A percentile compares a stretch with the other conserved stretches of the same genome.
phyloP scores from a whole-genome alignment of 306 rosid species.

The Corylus avellana region DNA sequence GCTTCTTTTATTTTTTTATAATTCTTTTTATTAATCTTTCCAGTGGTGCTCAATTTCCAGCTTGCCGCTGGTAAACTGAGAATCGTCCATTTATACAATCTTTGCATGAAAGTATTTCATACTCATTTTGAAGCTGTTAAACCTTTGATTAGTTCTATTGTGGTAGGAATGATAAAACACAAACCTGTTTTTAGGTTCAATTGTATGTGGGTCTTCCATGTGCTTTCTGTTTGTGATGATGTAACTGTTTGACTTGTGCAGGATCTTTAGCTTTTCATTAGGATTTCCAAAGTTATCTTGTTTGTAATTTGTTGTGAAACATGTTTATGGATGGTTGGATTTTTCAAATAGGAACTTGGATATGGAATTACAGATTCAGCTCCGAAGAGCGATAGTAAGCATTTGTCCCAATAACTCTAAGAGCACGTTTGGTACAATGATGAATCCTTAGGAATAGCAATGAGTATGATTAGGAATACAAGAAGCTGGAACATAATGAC shows the following conservation, averaged over 20 bases:
- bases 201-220: neutral
- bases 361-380: neutral
- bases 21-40: neutral
- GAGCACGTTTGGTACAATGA: too few species aligned
- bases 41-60: conserved; percentile 6
- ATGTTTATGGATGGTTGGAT: neutral
- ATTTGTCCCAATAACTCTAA: too few species aligned
- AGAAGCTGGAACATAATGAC: too few species aligned
- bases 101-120: neutral
- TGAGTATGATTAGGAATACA: too few species aligned
- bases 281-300: neutral
- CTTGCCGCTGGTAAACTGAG: neutral
- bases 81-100: neutral
- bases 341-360: neutral
- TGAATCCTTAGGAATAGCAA: too few species aligned
- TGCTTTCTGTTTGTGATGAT: neutral
- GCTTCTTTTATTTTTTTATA: conserved; percentile 2
- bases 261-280: neutral
- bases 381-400: too few species aligned
- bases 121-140: neutral
- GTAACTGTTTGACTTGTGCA: neutral
- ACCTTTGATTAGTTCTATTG: neutral
- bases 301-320: neutral
- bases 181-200: neutral
- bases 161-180: neutral